A percentile compares a stretch with the other conserved stretches of the same genome.
Conservation (phyloP, 2,329 filamentous ascomycete species). For the Fusarium austroafricanum region DNA sequence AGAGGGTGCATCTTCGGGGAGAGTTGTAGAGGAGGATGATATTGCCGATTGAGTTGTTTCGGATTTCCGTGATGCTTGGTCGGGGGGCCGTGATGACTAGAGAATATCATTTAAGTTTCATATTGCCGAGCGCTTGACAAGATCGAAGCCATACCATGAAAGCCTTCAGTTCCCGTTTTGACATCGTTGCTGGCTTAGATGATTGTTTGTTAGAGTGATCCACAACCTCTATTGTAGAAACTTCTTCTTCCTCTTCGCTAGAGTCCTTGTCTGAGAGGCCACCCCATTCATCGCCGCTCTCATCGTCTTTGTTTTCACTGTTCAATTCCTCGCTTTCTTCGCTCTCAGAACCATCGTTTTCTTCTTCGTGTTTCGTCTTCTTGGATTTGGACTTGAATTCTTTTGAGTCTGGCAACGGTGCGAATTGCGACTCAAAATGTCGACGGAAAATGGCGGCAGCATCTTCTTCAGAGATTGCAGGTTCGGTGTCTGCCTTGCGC, state of each 20-base stretch:
- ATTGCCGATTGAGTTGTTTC: conserved; percentile 36
- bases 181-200: conserved; percentile 59
- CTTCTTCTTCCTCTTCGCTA: conserved; percentile 41
- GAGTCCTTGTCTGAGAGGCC: conserved; percentile 46
- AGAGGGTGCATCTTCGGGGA: conserved; percentile 69
- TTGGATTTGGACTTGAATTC: conserved; percentile 43
- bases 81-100: conserved; percentile 63
- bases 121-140: background rate
- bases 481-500: conserved; percentile 55
- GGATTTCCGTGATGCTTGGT: conserved; percentile 45
- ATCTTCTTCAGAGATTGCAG: conserved; percentile 58
- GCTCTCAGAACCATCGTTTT: conserved; percentile 44
- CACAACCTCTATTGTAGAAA: conserved; percentile 66
- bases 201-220: conserved; percentile 63
- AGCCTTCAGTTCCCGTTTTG: conserved; percentile 77
- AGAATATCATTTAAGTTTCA: conserved; percentile 12
- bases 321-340: conserved; percentile 53
- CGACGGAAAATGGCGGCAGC: conserved; percentile 81
- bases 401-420: conserved; percentile 67
- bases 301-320: conserved; percentile 37
- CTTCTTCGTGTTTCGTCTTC: conserved; percentile 44
- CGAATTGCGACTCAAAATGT: conserved; percentile 90
- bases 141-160: conserved; percentile 71
- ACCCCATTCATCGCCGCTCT: conserved; percentile 46
- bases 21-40: conserved; percentile 49